phyloP scores from a whole-genome alignment of 768 basidiomycete genomes.

The Heimioporus sp. region DNA sequence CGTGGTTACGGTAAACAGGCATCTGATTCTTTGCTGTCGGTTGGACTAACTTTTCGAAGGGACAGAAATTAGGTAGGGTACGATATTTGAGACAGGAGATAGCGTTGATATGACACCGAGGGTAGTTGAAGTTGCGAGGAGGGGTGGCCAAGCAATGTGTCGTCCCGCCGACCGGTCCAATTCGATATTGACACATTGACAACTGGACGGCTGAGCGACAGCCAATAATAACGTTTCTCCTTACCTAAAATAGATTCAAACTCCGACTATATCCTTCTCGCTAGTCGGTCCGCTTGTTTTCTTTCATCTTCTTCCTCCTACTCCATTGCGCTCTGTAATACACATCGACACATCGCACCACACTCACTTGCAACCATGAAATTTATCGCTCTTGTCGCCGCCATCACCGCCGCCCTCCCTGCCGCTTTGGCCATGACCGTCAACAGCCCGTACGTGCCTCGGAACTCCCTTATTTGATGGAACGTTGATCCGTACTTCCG shows the following conservation, averaged over 20 bases:
- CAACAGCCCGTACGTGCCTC: conserved; percentile 59
- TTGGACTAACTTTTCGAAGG: too few relatives aligned
- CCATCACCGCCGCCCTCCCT: conserved; percentile 30
- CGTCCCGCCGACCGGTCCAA: too few relatives aligned
- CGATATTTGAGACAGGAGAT: too few relatives aligned
- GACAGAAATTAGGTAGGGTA: too few relatives aligned
- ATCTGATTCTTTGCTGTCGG: too few relatives aligned
- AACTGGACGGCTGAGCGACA: background rate
- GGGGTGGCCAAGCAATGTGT: too few relatives aligned
- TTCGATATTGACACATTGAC: too few relatives aligned
- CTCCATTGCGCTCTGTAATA: background rate
- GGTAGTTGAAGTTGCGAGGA: too few relatives aligned
- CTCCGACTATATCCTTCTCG: conserved; percentile 20
- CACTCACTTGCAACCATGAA: conserved; percentile 36
- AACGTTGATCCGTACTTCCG: background rate
- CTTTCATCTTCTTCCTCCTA: conserved; percentile 1
- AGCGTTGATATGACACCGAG: too few relatives aligned
- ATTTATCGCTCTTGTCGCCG: conserved; percentile 27
- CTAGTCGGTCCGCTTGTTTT: background rate
- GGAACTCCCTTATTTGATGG: background rate
- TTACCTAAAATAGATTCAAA: conserved; percentile 20
- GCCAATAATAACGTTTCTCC: conserved; percentile 3
- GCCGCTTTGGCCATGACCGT: conserved; percentile 47
- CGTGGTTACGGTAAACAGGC: too few relatives aligned
- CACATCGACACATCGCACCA: conserved; percentile 13